Evolutionary conservation across 306 rosid species (phyloP), one percentile per base, ranked within the genome.

Genomic region (Glycine latifolia): DNA sequence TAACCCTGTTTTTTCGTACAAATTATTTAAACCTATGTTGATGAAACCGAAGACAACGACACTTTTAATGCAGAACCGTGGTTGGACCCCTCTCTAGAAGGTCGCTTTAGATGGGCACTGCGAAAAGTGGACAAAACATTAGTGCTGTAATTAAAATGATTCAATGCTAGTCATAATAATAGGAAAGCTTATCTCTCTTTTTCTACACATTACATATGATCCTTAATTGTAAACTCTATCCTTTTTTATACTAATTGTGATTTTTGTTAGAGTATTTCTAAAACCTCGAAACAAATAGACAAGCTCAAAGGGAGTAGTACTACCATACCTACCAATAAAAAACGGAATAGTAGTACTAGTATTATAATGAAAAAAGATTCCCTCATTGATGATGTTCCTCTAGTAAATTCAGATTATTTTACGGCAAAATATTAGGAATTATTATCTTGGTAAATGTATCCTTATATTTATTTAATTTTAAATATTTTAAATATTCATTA

Each of bases 81-180:
- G 66, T 49, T 61, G 80, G 56, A 70, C 61, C 52, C 31, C 50
- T 17, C 17, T 3, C 52, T 5, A 0, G 31, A 10, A 76, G 61
- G 55, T 48, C 59, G 41, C 82, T 79, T 83, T 77, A 61, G 73
- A 80, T 72, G 49, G 77, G 37, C 69, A 79, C 87, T 89, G 75
- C 86, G 20, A 67, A 89, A 81, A 72, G 87, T 83, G 86, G 65
- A 20, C 54, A 35, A 12, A 26, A 26, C 31, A 82, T 85, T 58
- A 75, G 71, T 11, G 49, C 7, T 62, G 37, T 8, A 13, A 20
- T 52, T 35, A 39, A 56, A 68, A 49, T 37, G 73, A 60, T 69
- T 46, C 67, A 48, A 58, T 48, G 84, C 44, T 75, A 39, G 76
- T 13, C 74, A 71, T 59, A 11, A 50, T 33, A 10, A 55, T 49